Evolutionary conservation across 2,329 filamentous ascomycete species (phyloP).

Genomic region (Talaromyces sp.): DNA sequence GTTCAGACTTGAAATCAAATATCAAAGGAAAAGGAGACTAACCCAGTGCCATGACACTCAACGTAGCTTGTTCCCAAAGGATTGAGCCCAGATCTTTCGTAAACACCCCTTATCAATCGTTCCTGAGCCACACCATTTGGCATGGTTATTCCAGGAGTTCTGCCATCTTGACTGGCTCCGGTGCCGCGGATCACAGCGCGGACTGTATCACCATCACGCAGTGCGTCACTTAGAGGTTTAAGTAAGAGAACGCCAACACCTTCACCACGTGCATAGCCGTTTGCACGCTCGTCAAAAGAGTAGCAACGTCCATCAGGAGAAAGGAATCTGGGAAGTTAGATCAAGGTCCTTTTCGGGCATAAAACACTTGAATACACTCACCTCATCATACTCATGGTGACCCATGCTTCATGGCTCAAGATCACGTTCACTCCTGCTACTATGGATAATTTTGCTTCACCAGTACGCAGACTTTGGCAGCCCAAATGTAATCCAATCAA

Average conservation of each 20-base stretch:
- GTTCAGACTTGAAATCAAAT: not conserved
- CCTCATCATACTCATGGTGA: not conserved
- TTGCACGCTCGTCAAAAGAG: constrained; percentile 53
- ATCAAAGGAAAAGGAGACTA: not conserved
- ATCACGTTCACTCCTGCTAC: constrained; percentile 24
- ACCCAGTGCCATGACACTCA: constrained; percentile 26
- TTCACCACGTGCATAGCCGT: constrained; percentile 61
- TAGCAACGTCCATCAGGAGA: constrained; percentile 43
- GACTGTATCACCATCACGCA: constrained; percentile 48
- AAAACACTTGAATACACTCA: not conserved
- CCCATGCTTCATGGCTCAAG: constrained; percentile 11
- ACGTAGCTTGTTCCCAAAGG: constrained; percentile 16
- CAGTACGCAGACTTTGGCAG: constrained; percentile 3
- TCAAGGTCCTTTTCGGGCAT: not conserved
- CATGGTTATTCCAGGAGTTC: constrained; percentile 31
- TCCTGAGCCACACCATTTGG: constrained; percentile 21
- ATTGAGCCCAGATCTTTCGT: constrained; percentile 42
- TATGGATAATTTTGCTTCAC: constrained; percentile 7
- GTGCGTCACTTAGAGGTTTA: constrained; percentile 37
- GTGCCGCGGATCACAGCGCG: constrained; percentile 33
- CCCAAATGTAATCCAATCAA: constrained; percentile 4
- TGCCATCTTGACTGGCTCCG: constrained; percentile 33
- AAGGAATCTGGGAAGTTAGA: constrained; percentile 27
- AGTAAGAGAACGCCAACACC: constrained; percentile 54
- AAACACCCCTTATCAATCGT: constrained; percentile 43